phyloP scores from a whole-genome alignment of 108 stramenopile genomes.

The Chaetoceros tenuissimus region DNA sequence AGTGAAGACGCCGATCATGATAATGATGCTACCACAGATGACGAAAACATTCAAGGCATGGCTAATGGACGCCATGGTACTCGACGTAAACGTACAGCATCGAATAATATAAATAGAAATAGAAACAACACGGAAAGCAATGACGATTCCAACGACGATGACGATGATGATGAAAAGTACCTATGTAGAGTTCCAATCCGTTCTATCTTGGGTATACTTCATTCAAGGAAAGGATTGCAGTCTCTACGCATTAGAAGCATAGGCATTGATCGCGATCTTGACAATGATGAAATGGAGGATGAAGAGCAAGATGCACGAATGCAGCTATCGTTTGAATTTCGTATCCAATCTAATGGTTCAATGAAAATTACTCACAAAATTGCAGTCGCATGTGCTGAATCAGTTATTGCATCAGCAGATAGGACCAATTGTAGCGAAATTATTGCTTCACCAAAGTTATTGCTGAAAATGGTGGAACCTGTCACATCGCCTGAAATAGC shows the following conservation, averaged over 20 bases:
- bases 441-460: slow-evolving; percentile 48
- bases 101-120: slow-evolving; percentile 1
- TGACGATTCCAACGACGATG: not conserved
- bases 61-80: not conserved
- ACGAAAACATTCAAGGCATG: not conserved
- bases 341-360: slow-evolving; percentile 15
- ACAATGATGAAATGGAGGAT: not conserved
- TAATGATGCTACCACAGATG: not conserved
- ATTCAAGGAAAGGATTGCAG: slow-evolving; percentile 58
- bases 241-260: slow-evolving; percentile 43
- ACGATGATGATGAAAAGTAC: slow-evolving; percentile 25
- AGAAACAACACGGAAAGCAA: slow-evolving; percentile 9
- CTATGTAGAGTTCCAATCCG: slow-evolving; percentile 61
- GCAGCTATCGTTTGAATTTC: slow-evolving; percentile 63
- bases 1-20: not conserved
- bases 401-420: slow-evolving; percentile 45
- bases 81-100: not conserved
- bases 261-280: slow-evolving; percentile 4
- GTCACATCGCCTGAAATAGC: slow-evolving; percentile 12
- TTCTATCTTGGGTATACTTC: slow-evolving; percentile 46
- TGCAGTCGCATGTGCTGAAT: slow-evolving; percentile 39
- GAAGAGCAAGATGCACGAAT: slow-evolving; percentile 24
- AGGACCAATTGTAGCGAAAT: slow-evolving; percentile 58
- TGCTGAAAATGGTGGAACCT: slow-evolving; percentile 62
- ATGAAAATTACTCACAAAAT: slow-evolving; percentile 54